These are phyloP conservation scores for Backusella macrospora DNA, from an alignment of 192 early-diverging fungal species.

Conservation along the genomic window DNA sequence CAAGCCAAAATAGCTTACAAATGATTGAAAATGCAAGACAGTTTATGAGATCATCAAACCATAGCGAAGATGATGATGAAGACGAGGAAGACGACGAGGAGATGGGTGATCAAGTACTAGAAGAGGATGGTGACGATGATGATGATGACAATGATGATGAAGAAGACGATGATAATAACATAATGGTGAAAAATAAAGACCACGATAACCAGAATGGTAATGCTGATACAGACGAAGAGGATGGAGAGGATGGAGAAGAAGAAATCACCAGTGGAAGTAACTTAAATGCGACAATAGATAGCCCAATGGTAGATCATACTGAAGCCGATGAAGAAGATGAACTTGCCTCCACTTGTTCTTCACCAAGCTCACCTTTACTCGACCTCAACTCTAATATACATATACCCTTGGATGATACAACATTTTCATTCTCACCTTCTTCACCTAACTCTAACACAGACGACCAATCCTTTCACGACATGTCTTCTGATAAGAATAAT, in stretches of 20 bases:
- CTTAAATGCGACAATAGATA: background rate
- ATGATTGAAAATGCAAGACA: background rate
- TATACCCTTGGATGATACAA: conserved; percentile 3
- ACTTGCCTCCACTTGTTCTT: conserved; percentile 31
- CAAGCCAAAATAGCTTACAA: conserved; percentile 6
- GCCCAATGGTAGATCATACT: background rate
- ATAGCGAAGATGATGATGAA: conserved; percentile 6
- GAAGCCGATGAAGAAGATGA: conserved; percentile 38
- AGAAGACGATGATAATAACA: conserved; percentile 1
- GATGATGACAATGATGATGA: conserved; percentile 10
- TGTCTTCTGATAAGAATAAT: background rate
- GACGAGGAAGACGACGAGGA: conserved; percentile 11
- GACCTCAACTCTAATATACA: conserved; percentile 3
- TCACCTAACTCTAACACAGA: conserved; percentile 6
- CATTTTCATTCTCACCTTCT: background rate
- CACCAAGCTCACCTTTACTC: conserved; percentile 21
- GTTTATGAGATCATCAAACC: background rate
- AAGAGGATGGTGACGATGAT: background rate
- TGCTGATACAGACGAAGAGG: conserved; percentile 20
- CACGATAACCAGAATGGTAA: conserved; percentile 10
- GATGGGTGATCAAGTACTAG: background rate
- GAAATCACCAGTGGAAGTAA: background rate
- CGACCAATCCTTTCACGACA: background rate
- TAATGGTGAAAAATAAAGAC: background rate
- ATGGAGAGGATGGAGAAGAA: conserved; percentile 19